These are phyloP conservation scores for Hypholoma fasciculare DNA, from an alignment of 768 basidiomycete species.

Conservation along the genomic window DNA sequence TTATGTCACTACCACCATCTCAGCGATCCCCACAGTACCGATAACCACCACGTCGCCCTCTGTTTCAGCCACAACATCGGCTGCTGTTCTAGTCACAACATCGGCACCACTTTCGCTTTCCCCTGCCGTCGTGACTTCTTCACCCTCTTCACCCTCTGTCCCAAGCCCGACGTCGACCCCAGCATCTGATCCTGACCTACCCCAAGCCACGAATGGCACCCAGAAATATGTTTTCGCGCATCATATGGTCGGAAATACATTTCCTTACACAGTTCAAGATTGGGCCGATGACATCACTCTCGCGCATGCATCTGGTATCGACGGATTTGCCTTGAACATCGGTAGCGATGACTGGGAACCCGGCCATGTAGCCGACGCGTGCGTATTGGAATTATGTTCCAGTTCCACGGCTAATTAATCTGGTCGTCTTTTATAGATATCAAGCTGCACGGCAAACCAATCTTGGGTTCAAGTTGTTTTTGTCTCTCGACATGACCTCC, in stretches of 20 bases:
- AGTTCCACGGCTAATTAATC: not conserved
- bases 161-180: constrained; percentile 1
- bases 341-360: constrained; percentile 67
- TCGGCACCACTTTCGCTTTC: not conserved
- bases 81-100: not conserved
- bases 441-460: constrained; percentile 52
- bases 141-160: not conserved
- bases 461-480: constrained; percentile 67
- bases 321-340: constrained; percentile 73
- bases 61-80: not conserved
- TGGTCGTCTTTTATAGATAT: constrained; percentile 36
- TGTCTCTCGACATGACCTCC: constrained; percentile 80
- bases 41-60: constrained; percentile 1
- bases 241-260: constrained; percentile 69
- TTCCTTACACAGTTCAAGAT: constrained; percentile 52
- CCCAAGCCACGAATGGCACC: constrained; percentile 14
- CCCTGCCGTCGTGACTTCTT: not conserved
- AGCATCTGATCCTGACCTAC: constrained; percentile 10
- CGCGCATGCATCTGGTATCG: constrained; percentile 59
- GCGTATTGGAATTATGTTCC: constrained; percentile 22
- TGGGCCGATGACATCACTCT: constrained; percentile 54
- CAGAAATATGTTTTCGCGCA: constrained; percentile 57
- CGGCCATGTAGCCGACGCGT: constrained; percentile 64
- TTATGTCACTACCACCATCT: not conserved
- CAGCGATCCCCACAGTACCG: not conserved